Percentiles rank a stretch among this genome's conserved stretches.
phyloP scores from a whole-genome alignment of 345 rosid genomes.

The Euclidium syriacum region DNA sequence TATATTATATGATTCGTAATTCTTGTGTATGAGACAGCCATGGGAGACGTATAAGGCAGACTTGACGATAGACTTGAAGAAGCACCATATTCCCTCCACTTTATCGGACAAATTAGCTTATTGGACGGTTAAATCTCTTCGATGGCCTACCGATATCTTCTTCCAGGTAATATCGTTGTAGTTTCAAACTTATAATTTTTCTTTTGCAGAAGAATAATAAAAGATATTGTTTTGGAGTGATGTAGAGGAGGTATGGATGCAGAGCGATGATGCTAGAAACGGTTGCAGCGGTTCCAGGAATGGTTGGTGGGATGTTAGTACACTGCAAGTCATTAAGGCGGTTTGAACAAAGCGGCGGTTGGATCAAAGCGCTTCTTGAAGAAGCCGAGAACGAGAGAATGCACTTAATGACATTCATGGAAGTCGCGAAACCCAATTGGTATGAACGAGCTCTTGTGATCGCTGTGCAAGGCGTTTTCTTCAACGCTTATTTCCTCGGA shows the following conservation, averaged over 20 bases:
- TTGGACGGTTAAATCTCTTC: slow-evolving; percentile 62
- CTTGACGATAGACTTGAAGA: slow-evolving; percentile 57
- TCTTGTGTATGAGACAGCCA: slow-evolving; percentile 1
- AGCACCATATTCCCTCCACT: slow-evolving; percentile 56
- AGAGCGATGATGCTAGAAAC: slow-evolving; percentile 87
- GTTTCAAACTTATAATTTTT: no score
- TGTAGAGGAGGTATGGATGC: slow-evolving; percentile 65
- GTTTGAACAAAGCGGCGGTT: slow-evolving; percentile 77
- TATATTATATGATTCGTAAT: neutral
- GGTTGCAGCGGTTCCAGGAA: slow-evolving; percentile 79
- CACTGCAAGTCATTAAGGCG: slow-evolving; percentile 64
- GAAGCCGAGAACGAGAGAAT: slow-evolving; percentile 88
- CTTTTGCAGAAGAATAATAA: no score
- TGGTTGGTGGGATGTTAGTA: slow-evolving; percentile 71
- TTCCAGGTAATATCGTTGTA: no score
- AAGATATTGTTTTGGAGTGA: no score
- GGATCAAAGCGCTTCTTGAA: slow-evolving; percentile 70
- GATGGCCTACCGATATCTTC: slow-evolving; percentile 71
- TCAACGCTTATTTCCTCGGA: slow-evolving; percentile 70
- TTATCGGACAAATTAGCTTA: slow-evolving; percentile 53
- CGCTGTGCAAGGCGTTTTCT: slow-evolving; percentile 64
- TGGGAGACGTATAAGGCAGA: slow-evolving; percentile 60
- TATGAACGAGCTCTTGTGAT: slow-evolving; percentile 67
- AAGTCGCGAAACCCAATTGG: slow-evolving; percentile 61
- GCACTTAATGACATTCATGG: slow-evolving; percentile 93